A percentile compares a stretch with the other conserved stretches of the same genome.
Evolutionary conservation across 2,329 filamentous ascomycete genomes (phyloP).

Genomic region (Aspergillus calidoustus): DNA sequence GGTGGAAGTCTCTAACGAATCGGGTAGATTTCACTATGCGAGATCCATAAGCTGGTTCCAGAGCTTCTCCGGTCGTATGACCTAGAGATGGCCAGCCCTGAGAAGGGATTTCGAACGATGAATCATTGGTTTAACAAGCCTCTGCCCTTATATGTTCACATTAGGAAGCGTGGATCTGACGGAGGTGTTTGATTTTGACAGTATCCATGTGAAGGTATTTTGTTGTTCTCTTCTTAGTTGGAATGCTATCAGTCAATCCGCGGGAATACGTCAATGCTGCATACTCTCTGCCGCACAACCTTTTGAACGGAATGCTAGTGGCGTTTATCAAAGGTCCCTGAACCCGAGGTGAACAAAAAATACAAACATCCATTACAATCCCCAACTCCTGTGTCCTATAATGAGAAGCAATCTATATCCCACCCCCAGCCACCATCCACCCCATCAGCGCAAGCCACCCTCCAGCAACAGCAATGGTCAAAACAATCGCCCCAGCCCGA

Average conservation of each 20-base stretch:
- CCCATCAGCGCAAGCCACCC: slow-evolving; percentile 35
- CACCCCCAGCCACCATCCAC: slow-evolving; percentile 37
- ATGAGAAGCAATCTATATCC: neutral
- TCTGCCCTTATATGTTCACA: neutral
- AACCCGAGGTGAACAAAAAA: neutral
- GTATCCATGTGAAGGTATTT: too few species aligned
- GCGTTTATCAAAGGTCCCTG: too few species aligned
- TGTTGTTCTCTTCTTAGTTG: too few species aligned
- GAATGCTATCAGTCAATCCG: too few species aligned
- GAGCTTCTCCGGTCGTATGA: neutral
- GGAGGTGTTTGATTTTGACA: too few species aligned
- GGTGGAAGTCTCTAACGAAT: neutral
- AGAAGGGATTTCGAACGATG: neutral
- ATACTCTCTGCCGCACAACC: too few species aligned
- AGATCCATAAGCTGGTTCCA: neutral
- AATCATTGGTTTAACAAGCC: slow-evolving; percentile 4
- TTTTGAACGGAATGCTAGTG: too few species aligned
- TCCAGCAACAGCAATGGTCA: slow-evolving; percentile 39
- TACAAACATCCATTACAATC: neutral
- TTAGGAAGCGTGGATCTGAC: too few species aligned
- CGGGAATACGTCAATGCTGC: too few species aligned
- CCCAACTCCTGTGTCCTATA: neutral
- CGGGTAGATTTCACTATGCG: neutral
- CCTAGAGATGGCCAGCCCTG: neutral
- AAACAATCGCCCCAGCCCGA: slow-evolving; percentile 43